Evolutionary conservation across 768 basidiomycete genomes (phyloP), one percentile per base, ranked within the genome.

Genomic region (Glaciozyma antarctica): DNA sequence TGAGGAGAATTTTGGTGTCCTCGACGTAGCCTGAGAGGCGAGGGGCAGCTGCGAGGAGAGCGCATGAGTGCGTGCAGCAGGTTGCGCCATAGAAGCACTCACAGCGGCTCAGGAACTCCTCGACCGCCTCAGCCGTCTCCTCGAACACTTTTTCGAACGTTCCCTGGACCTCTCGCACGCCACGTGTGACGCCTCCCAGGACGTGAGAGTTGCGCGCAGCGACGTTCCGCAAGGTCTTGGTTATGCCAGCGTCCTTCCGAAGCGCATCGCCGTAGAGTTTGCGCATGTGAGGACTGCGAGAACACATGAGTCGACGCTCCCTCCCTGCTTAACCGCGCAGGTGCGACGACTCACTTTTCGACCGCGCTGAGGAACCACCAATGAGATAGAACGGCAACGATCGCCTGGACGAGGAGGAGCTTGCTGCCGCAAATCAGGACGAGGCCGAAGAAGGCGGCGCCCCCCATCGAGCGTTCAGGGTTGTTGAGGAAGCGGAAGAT

Each of bases 131-230:
- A 0, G 88, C 85, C 12, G 93, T 91, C 76, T 94, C 91, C 70
- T 92, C 90, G 68, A 89, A 90, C 24, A 95, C 94, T 77, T 92
- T 94, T 68, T 94, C 92, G 73, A 98, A 87, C 0, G 89, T 94
- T 19, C 90, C 93, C 72, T 86, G 88, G 67, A 98, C 90, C 76
- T 94, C 93, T 71, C 83, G 83, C 13, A 97, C 82, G 72, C 90
- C 87, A 1, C 88, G 88, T 10, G 84, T 88, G 76, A 92, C n/a
- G n/a, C 84, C 86, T 16, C 88, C 88, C 38, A 55, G 52, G 30
- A 70, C 24, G 21, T 61, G 53, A 38, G 57, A n/a, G 61, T 58
- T 43, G 24, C 19, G 30, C 4, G 38, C 26, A 12, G 54, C 59
- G 22, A 63, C 64, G 52, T 82, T 88, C 78, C 92, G 93, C 77